These are phyloP conservation scores for Phaeosphaeriaceae sp. DNA, from an alignment of 2,329 filamentous ascomycete genomes.

Conservation along the genomic window DNA sequence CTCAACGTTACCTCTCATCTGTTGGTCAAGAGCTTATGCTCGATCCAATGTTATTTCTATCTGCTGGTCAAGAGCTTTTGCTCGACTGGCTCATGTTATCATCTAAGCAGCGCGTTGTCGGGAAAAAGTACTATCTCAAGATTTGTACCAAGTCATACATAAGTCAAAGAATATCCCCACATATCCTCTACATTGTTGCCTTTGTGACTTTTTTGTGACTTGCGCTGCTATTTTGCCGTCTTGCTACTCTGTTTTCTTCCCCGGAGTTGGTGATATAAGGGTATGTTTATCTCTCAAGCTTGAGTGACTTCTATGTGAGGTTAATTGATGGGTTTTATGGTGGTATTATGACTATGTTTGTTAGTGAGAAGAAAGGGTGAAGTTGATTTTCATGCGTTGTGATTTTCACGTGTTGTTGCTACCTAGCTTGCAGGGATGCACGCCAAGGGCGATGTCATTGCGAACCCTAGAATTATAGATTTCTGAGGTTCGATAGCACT, in stretches of 20 bases:
- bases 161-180: background rate
- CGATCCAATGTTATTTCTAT: background rate
- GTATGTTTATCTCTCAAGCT: too few species aligned
- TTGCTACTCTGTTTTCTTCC: too few species aligned
- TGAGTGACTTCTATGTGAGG: background rate
- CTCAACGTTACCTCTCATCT: background rate
- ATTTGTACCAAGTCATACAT: background rate
- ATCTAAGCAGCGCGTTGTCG: background rate
- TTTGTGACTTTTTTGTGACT: too few species aligned
- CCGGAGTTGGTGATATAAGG: too few species aligned
- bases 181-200: too few species aligned
- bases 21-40: background rate
- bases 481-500: slow-evolving; percentile 11
- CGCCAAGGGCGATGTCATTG: slow-evolving; percentile 34
- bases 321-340: background rate
- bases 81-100: background rate
- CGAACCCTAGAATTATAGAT: slow-evolving; percentile 15
- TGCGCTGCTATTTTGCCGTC: too few species aligned
- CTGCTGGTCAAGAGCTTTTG: background rate
- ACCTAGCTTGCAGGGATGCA: slow-evolving; percentile 10
- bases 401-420: slow-evolving; percentile 4
- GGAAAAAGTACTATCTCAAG: background rate
- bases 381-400: too few species aligned
- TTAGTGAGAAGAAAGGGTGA: too few species aligned
- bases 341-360: too few species aligned